phyloP scores from a whole-genome alignment of 2,329 filamentous ascomycete genomes.

The Fusarium sororula region DNA sequence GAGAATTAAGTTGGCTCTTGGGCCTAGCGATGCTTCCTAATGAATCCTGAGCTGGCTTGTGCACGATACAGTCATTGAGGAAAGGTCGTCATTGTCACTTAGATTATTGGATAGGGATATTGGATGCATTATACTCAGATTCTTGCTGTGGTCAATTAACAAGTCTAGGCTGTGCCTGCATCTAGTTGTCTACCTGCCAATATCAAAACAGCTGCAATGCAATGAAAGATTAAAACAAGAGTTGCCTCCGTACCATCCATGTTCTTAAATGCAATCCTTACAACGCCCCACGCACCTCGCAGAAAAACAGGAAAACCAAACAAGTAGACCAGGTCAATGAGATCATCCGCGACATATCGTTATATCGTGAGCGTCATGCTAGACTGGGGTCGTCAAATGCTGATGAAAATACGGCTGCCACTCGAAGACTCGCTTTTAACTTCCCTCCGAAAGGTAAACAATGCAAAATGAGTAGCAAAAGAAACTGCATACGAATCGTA shows the following conservation, averaged over 20 bases:
- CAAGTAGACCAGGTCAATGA: slow-evolving; percentile 12
- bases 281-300: slow-evolving; percentile 26
- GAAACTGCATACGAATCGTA: slow-evolving; percentile 12
- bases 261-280: slow-evolving; percentile 17
- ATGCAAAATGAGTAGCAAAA: slow-evolving; percentile 24
- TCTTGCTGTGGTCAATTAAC: background rate
- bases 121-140: background rate
- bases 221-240: slow-evolving; percentile 15
- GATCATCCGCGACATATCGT: slow-evolving; percentile 34
- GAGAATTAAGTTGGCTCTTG: slow-evolving; percentile 65
- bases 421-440: slow-evolving; percentile 6
- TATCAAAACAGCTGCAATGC: background rate
- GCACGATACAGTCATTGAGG: background rate
- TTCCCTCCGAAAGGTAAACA: background rate
- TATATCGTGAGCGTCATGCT: slow-evolving; percentile 30
- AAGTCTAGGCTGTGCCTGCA: slow-evolving; percentile 17
- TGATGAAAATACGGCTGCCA: slow-evolving; percentile 10
- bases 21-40: slow-evolving; percentile 34
- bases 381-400: background rate
- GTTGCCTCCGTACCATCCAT: slow-evolving; percentile 20
- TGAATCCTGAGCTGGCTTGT: background rate
- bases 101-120: background rate
- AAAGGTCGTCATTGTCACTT: background rate
- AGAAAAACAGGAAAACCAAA: slow-evolving; percentile 12
- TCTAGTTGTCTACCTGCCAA: slow-evolving; percentile 23